Conservation (phyloP, 208 protist genomes). For the Trypanosoma mega region DNA sequence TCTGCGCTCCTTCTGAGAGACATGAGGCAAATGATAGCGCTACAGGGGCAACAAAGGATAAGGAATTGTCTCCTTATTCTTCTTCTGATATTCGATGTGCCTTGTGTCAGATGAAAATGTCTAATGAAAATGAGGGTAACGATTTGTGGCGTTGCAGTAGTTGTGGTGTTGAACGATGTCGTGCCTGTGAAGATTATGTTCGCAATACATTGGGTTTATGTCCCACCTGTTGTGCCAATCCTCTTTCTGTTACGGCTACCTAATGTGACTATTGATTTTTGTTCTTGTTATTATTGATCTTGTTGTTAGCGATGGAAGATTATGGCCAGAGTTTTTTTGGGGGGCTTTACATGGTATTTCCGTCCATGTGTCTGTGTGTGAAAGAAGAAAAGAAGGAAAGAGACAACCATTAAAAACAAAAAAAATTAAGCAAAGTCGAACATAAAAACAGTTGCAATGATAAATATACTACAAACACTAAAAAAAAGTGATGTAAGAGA, state of each 20-base stretch:
- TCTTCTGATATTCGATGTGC: slow-evolving; percentile 6
- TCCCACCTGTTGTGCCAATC: slow-evolving; percentile 53
- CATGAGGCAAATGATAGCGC: neutral
- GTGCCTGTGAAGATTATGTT: slow-evolving; percentile 50
- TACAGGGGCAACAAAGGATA: neutral
- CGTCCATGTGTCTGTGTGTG: neutral
- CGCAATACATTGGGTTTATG: slow-evolving; percentile 56
- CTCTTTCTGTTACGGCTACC: neutral
- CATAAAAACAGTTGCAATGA: no score
- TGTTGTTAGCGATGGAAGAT: no score
- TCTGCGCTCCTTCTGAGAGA: slow-evolving; percentile 36
- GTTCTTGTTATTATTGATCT: slow-evolving; percentile 13
- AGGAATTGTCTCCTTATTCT: no score
- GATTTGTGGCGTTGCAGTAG: slow-evolving; percentile 34
- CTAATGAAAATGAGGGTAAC: neutral
- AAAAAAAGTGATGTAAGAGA: no score
- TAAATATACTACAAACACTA: no score
- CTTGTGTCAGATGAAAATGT: slow-evolving; percentile 12
- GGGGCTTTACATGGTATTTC: no score
- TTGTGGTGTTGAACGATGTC: slow-evolving; percentile 55
- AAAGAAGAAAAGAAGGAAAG: no score
- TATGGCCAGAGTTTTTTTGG: no score
- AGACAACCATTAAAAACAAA: no score
- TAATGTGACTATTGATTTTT: slow-evolving; percentile 7
- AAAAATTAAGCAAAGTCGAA: no score